These are phyloP conservation scores for Botrytis pseudocinerea DNA, from an alignment of 2,329 filamentous ascomycete species.

Conservation along the genomic window DNA sequence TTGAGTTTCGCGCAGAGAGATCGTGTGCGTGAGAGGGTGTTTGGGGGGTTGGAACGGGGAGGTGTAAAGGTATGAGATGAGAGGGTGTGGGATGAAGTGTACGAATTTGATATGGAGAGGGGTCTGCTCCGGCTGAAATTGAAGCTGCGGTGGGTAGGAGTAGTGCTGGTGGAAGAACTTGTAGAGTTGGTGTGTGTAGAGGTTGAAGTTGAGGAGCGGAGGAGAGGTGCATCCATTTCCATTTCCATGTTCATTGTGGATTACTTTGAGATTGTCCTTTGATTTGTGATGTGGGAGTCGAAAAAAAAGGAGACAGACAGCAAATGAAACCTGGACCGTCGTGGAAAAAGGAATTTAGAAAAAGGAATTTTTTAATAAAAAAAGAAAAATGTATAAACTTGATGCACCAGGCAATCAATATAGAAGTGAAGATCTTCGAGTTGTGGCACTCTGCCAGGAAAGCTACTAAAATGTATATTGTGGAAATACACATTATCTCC, in stretches of 20 bases:
- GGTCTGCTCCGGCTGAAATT: neutral
- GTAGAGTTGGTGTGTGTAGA: neutral
- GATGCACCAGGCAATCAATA: constrained; percentile 14
- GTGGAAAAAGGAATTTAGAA: neutral
- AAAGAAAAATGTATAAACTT: neutral
- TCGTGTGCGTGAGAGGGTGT: constrained; percentile 9
- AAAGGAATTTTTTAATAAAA: no score
- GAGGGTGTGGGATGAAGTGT: neutral
- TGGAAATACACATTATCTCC: neutral
- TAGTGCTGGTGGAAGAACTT: neutral
- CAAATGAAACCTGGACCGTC: neutral
- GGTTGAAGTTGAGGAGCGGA: constrained; percentile 1
- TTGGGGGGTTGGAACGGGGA: neutral
- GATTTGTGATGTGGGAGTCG: neutral
- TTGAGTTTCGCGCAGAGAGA: constrained; percentile 18
- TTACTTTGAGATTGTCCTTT: neutral
- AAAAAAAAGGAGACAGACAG: neutral
- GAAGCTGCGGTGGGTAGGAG: neutral
- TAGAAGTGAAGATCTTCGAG: neutral
- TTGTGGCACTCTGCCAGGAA: neutral
- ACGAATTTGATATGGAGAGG: neutral
- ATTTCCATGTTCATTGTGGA: constrained; percentile 11
- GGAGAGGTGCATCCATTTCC: constrained; percentile 21
- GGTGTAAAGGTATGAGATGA: neutral
- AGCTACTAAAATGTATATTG: neutral